Conservation (phyloP, 495 filamentous ascomycete genomes). For the Darksidea phi region DNA sequence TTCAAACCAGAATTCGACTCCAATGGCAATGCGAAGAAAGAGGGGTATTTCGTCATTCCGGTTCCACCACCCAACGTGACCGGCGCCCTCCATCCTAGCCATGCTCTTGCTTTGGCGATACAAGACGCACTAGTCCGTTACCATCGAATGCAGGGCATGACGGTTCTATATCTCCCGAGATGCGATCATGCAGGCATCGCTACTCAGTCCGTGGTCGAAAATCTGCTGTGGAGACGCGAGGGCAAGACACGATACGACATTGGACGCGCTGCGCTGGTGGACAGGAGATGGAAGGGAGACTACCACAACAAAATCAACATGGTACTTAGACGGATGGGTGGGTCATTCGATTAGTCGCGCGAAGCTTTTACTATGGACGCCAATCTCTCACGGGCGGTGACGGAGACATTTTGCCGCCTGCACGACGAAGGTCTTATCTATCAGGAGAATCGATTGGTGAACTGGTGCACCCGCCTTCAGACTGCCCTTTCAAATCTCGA, state of each 20-base stretch:
- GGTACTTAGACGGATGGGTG: constrained; percentile 58
- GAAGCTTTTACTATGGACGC: constrained; percentile 75
- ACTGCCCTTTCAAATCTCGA: constrained; percentile 78
- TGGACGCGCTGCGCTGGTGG: constrained; percentile 59
- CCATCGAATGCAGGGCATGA: constrained; percentile 55
- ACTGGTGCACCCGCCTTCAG: constrained; percentile 71
- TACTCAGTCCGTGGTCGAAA: constrained; percentile 75
- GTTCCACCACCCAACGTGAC: constrained; percentile 78
- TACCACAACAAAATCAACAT: constrained; percentile 64
- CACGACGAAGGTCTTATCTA: constrained; percentile 78
- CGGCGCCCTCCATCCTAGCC: constrained; percentile 54
- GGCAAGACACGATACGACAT: constrained; percentile 66
- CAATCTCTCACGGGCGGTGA: constrained; percentile 65
- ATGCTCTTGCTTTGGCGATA: constrained; percentile 63
- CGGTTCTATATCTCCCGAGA: constrained; percentile 70
- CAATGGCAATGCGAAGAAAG: constrained; percentile 65
- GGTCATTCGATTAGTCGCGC: constrained; percentile 62
- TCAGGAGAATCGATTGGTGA: constrained; percentile 71
- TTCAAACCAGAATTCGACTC: constrained; percentile 65
- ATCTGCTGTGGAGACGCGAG: constrained; percentile 67
- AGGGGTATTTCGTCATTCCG: constrained; percentile 68
- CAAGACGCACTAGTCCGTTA: constrained; percentile 78
- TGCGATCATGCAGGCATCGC: constrained; percentile 78
- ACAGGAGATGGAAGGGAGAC: constrained; percentile 70
- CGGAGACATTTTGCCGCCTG: constrained; percentile 69